Evolutionary conservation across 1,284 basidiomycete genomes (phyloP), one percentile per base, ranked within the genome.

Genomic region (Cutaneotrichosporon sp.): DNA sequence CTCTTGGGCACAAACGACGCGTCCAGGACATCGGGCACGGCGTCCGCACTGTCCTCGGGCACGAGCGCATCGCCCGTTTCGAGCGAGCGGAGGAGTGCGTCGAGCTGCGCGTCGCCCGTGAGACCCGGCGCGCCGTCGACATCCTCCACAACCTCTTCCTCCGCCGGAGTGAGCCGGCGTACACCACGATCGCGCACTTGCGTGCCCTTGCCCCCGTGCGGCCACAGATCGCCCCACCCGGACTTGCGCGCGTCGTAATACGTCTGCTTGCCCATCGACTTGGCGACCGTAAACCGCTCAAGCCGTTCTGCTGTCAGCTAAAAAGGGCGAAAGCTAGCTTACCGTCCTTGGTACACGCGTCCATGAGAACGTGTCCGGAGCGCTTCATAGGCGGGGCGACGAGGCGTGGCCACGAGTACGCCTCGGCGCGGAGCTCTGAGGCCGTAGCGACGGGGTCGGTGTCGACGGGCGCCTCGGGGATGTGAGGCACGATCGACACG

Each of bases 171-270:
- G 8, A 73, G 58, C 10, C 60, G 59, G 47, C 65, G 61, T 17
- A 76, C 56, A 2, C 74, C 74, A 35, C 75, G 64, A 9, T 52
- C 59, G 14, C 86, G 84, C 63, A 84, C 80, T 54, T 86, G 81
- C 17, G 77, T 70, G 66, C 86, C 86, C 70, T 88, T 89, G 4
- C 87, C 81, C 17, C 78, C 75, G 70, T 97, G 92, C 4, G 96
- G 94, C 75, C 96, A 97, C 12, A 90, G 79, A 70, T 98, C 96
- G 12, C 96, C 96, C 91, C 93, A 97, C 18, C 76, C 78, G 0
- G 87, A 83, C 75, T 97, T 97, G 42, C 94, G 84, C 1, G 93
- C 92, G 70, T 98, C 96, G 66, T 97, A 92, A 69, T 86, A 98
- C 0, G 84, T 81, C 68, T 97, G 93, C 70, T 90, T 93, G 8